These are phyloP conservation scores for Phylloporus sp. DNA, from an alignment of 768 basidiomycete genomes.

Conservation along the genomic window DNA sequence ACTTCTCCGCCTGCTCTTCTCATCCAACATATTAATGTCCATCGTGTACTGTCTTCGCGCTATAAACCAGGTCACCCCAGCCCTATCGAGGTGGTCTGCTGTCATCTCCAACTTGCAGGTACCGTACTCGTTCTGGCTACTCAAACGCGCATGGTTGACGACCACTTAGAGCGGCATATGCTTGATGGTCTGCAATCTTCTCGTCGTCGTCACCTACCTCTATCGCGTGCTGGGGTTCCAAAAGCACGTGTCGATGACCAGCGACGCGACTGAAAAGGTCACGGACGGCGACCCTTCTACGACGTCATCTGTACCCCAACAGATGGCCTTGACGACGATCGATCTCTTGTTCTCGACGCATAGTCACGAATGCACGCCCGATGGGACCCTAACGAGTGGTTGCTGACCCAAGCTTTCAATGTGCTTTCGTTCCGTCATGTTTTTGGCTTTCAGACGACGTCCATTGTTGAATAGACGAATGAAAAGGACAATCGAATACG, in stretches of 20 bases:
- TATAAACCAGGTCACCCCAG: neutral
- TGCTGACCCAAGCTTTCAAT: neutral
- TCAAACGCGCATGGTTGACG: neutral
- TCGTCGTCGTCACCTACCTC: constrained; percentile 23
- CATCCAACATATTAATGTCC: neutral
- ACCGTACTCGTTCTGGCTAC: neutral
- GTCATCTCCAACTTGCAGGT: constrained; percentile 10
- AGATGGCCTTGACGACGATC: constrained; percentile 13
- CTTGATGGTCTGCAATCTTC: constrained; percentile 20
- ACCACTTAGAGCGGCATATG: constrained; percentile 12
- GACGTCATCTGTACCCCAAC: neutral
- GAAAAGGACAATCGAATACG: neutral
- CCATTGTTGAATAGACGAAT: neutral
- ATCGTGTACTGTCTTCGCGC: neutral
- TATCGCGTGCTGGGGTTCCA: constrained; percentile 16
- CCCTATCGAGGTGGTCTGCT: neutral
- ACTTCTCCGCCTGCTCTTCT: constrained; percentile 12
- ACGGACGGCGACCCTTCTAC: neutral
- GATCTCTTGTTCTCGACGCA: constrained; percentile 2
- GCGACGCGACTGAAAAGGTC: neutral
- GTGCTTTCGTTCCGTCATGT: neutral
- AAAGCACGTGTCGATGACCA: too few species aligned
- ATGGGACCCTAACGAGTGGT: neutral
- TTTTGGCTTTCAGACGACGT: neutral
- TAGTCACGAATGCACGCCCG: neutral